Evolutionary conservation across 805 yeast genomes (phyloP).

Genomic region (Candida maesae): DNA sequence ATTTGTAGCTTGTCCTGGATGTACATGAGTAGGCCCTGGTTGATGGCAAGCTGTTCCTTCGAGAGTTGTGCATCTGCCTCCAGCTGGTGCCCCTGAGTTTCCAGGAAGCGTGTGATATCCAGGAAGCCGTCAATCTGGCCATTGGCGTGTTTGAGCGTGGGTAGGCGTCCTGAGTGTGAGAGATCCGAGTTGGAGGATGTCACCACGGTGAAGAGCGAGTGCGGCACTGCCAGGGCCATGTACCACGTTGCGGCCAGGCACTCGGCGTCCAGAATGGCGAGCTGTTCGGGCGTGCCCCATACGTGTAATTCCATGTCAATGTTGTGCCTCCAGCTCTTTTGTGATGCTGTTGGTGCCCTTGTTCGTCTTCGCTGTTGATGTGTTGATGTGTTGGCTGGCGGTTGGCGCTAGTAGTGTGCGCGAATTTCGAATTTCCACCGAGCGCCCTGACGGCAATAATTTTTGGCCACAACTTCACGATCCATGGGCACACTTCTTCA

Average conservation of each 20-base stretch:
- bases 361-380: background rate
- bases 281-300: conserved; percentile 43
- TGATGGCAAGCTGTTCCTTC: conserved; percentile 34
- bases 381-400: background rate
- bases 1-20: conserved; percentile 38
- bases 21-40: conserved; percentile 42
- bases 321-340: background rate
- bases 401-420: background rate
- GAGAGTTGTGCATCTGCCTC: conserved; percentile 12
- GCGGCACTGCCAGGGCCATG: conserved; percentile 27
- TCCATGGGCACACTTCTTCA: no score
- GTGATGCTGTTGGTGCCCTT: no score
- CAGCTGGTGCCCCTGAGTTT: conserved; percentile 5
- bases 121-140: conserved; percentile 38
- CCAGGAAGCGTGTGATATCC: conserved; percentile 35
- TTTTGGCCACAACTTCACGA: no score
- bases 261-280: conserved; percentile 49
- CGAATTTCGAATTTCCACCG: background rate
- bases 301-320: conserved; percentile 37
- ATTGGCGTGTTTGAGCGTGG: conserved; percentile 35
- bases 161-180: conserved; percentile 47
- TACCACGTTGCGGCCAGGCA: conserved; percentile 46
- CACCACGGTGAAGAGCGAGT: conserved; percentile 34
- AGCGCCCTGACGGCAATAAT: no score
- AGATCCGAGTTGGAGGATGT: conserved; percentile 57